phyloP scores from a whole-genome alignment of 2,329 filamentous ascomycete genomes.

The Verticillium nonalfalfae region DNA sequence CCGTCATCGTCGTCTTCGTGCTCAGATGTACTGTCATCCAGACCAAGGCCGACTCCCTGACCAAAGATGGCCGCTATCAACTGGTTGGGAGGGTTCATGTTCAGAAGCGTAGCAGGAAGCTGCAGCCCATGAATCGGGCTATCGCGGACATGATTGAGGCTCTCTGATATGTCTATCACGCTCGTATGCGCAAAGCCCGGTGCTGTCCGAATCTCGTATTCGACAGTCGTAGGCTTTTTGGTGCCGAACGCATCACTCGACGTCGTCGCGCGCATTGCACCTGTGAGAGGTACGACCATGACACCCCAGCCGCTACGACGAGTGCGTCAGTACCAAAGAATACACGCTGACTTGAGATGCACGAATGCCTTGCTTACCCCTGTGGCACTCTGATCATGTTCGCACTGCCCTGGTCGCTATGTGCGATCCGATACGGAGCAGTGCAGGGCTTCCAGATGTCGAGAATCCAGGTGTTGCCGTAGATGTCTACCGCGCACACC shows the following conservation, averaged over 20 bases:
- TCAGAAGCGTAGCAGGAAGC: not conserved
- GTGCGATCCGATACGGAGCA: constrained; percentile 5
- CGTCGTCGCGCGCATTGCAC: constrained; percentile 29
- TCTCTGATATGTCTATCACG: constrained; percentile 7
- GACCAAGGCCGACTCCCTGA: not conserved
- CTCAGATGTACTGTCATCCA: not conserved
- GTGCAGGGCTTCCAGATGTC: constrained; percentile 40
- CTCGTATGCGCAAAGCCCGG: not conserved
- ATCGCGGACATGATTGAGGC: constrained; percentile 7
- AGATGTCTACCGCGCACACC: constrained; percentile 44
- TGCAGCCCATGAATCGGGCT: constrained; percentile 3
- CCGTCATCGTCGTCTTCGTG: constrained; percentile 12
- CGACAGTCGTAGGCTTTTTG: constrained; percentile 3
- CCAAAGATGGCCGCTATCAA: not conserved
- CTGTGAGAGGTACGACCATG: constrained; percentile 34
- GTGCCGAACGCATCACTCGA: constrained; percentile 2
- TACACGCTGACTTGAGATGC: constrained; percentile 1
- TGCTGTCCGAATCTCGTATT: not conserved
- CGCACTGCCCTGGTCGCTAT: not conserved
- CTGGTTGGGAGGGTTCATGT: not conserved
- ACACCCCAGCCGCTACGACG: constrained; percentile 42
- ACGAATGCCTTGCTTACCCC: not conserved
- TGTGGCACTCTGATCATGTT: constrained; percentile 6
- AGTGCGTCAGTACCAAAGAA: not conserved
- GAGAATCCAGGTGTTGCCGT: constrained; percentile 40